These are phyloP conservation scores for Colletotrichum sp. DNA, from an alignment of 2,329 filamentous ascomycete genomes.

Conservation along the genomic window DNA sequence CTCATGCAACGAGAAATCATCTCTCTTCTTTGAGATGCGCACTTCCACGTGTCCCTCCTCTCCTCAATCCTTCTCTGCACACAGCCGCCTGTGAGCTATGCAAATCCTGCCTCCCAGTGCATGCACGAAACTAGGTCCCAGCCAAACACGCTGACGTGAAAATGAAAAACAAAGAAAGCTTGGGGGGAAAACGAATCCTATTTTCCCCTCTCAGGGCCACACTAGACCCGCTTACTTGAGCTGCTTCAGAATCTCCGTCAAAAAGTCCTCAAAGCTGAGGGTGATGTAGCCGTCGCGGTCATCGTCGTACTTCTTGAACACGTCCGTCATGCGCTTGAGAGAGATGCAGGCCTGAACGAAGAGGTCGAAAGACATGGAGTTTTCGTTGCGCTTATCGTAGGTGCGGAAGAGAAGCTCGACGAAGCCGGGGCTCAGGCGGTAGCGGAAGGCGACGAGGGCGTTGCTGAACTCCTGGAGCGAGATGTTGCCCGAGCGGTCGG, in stretches of 20 bases:
- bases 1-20: background rate
- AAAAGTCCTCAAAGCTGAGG: slow-evolving; percentile 81
- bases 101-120: background rate
- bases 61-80: background rate
- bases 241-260: slow-evolving; percentile 71
- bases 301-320: slow-evolving; percentile 98
- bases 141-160: background rate
- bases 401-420: slow-evolving; percentile 85
- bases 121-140: background rate
- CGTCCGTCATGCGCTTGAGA: slow-evolving; percentile 97
- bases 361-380: slow-evolving; percentile 87
- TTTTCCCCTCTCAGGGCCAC: background rate
- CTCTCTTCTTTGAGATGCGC: background rate
- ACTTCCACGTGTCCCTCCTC: background rate
- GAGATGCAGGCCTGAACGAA: slow-evolving; percentile 98
- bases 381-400: slow-evolving; percentile 79
- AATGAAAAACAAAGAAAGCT: background rate
- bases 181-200: background rate
- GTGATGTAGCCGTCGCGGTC: slow-evolving; percentile 94
- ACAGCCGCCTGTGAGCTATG: background rate
- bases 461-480: slow-evolving; percentile 86
- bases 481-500: slow-evolving; percentile 86
- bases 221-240: slow-evolving; percentile 46
- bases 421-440: slow-evolving; percentile 84
- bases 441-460: slow-evolving; percentile 91